Percentiles rank a stretch among this genome's conserved stretches.
Conservation (phyloP, 768 basidiomycete genomes). For the Serendipita indica region DNA sequence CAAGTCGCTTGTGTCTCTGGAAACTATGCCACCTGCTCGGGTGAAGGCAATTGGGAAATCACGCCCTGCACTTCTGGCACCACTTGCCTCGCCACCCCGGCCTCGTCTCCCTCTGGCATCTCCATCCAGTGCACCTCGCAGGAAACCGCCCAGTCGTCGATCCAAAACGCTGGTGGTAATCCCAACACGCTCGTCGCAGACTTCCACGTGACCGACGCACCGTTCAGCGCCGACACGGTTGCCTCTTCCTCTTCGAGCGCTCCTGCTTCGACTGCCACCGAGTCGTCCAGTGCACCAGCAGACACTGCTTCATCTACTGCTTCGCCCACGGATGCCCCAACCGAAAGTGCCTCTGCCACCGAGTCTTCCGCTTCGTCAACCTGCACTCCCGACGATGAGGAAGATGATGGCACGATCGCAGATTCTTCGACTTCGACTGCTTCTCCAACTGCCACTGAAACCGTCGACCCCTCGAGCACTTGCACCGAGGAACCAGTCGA, state of each 20-base stretch:
- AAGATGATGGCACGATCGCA: neutral
- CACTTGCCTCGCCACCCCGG: constrained; percentile 2
- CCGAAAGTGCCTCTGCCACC: neutral
- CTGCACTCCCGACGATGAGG: neutral
- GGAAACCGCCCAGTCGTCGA: neutral
- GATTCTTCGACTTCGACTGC: neutral
- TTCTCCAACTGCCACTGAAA: neutral
- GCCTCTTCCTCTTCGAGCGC: neutral
- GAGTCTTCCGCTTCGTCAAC: neutral
- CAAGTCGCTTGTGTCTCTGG: neutral
- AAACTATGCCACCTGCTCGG: neutral
- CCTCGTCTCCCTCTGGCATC: neutral
- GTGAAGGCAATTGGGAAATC: neutral
- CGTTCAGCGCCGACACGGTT: neutral
- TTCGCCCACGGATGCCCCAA: neutral
- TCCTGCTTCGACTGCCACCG: neutral
- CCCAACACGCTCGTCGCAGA: neutral
- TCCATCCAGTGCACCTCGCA: neutral
- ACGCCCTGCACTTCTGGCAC: neutral
- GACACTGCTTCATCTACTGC: neutral
- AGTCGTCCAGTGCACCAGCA: neutral
- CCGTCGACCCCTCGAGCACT: neutral
- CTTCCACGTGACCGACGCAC: neutral
- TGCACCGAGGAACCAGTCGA: constrained; percentile 8
- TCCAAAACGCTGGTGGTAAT: neutral